Evolutionary conservation across 2,329 filamentous ascomycete genomes (phyloP).

Genomic region (Tolypocladium nubicola): DNA sequence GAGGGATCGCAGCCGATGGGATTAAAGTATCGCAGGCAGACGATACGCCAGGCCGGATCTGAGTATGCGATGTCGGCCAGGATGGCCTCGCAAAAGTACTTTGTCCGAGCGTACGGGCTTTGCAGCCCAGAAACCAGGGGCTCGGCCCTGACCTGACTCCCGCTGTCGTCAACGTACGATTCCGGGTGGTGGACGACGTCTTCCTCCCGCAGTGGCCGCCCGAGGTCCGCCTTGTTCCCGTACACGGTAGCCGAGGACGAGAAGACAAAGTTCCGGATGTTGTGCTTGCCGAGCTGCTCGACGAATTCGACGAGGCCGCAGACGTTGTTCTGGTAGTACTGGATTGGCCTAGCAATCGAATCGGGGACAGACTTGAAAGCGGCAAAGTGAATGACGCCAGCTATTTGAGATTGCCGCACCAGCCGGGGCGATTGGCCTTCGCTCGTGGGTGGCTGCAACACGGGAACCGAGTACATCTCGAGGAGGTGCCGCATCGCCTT

Average conservation of each 20-base stretch:
- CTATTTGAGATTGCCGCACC: slow-evolving; percentile 33
- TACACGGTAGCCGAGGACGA: slow-evolving; percentile 60
- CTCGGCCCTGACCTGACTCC: slow-evolving; percentile 11
- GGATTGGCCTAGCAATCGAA: slow-evolving; percentile 47
- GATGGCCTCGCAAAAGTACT: slow-evolving; percentile 59
- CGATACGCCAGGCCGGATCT: slow-evolving; percentile 51
- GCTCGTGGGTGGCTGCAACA: slow-evolving; percentile 3
- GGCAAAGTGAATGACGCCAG: slow-evolving; percentile 58
- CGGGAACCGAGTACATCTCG: slow-evolving; percentile 18
- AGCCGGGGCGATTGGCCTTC: not conserved
- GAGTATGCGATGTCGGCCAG: slow-evolving; percentile 49
- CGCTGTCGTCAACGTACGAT: slow-evolving; percentile 29
- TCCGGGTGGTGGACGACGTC: slow-evolving; percentile 36
- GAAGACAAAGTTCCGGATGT: slow-evolving; percentile 57
- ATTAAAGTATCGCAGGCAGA: slow-evolving; percentile 57
- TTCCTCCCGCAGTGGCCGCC: slow-evolving; percentile 43
- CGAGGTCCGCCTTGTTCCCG: slow-evolving; percentile 40
- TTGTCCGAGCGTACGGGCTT: slow-evolving; percentile 55
- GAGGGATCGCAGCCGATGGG: slow-evolving; percentile 56
- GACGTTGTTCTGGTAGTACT: slow-evolving; percentile 60
- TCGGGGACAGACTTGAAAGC: slow-evolving; percentile 57
- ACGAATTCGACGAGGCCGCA: slow-evolving; percentile 52
- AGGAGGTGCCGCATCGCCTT: slow-evolving; percentile 24
- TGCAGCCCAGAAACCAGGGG: slow-evolving; percentile 38
- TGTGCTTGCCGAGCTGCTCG: slow-evolving; percentile 42